Conservation (phyloP, 2,329 filamentous ascomycete species). For the Pyrenochaeta sp. region DNA sequence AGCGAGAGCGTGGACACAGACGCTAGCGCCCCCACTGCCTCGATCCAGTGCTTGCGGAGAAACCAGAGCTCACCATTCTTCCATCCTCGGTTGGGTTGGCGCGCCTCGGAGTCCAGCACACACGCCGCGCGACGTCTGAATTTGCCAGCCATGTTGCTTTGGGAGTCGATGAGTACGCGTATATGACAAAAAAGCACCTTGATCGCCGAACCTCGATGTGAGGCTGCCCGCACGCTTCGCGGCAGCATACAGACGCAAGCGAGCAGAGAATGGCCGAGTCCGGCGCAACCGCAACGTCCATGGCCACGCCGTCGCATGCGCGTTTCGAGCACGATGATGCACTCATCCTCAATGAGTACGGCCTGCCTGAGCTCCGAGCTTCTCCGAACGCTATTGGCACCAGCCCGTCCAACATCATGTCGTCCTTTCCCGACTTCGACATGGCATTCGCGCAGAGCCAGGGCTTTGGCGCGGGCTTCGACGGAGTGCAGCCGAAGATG, state of each 20-base stretch:
- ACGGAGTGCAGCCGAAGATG: slow-evolving; percentile 30
- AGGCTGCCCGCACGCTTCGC: slow-evolving; percentile 19
- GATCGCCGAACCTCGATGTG: slow-evolving; percentile 27
- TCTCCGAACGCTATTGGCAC: slow-evolving; percentile 31
- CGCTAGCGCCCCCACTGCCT: slow-evolving; percentile 24
- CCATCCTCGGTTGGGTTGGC: slow-evolving; percentile 17
- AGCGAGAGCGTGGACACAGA: slow-evolving; percentile 12
- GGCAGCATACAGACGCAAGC: slow-evolving; percentile 31
- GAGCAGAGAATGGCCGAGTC: slow-evolving; percentile 39
- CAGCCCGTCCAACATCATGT: slow-evolving; percentile 40
- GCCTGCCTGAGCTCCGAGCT: slow-evolving; percentile 40
- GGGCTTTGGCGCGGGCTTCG: slow-evolving; percentile 30
- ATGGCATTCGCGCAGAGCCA: slow-evolving; percentile 38
- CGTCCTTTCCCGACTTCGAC: slow-evolving; percentile 44
- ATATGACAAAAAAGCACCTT: slow-evolving; percentile 6
- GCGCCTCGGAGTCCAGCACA: slow-evolving; percentile 17
- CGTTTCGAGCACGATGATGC: slow-evolving; percentile 45
- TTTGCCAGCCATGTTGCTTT: slow-evolving; percentile 11
- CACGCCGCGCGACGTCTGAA: slow-evolving; percentile 10
- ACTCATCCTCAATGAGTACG: slow-evolving; percentile 47
- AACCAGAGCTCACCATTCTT: slow-evolving; percentile 19
- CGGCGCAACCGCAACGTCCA: slow-evolving; percentile 37
- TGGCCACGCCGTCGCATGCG: slow-evolving; percentile 38
- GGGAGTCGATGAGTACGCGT: slow-evolving; percentile 1
- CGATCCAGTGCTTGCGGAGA: slow-evolving; percentile 21